Evolutionary conservation across 805 yeast species (phyloP), one percentile per base, ranked within the genome.

Genomic region (Pichia occidentalis): DNA sequence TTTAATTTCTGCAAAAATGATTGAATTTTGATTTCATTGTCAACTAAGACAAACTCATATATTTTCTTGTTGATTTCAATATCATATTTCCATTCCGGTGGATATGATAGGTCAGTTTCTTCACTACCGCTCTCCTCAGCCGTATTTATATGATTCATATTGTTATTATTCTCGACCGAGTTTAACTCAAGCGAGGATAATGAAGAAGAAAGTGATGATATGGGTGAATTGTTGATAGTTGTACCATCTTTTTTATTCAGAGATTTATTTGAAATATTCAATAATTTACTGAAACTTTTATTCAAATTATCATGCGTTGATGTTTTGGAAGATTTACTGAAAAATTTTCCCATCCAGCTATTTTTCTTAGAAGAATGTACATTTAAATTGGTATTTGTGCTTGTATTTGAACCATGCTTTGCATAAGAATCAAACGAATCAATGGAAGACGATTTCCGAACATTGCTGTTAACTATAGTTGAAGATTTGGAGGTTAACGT

Each of bases 61-160:
- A 13, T 7, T 5, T 51, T 48, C 14, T 29, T 39, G 51, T 51
- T 5, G 51, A 48, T 29, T 48, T 50, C 31, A 53, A 56, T 30
- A 59, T 34, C 20, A 24, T 34, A 19, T n/a, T 34, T 54, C 25
- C 75, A 50, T 43, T 71, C 76, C 3, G 74, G 74, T 6, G 75
- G 75, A 4, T 37, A 37, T 7, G n/a, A n/a, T n/a, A n/a, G n/a
- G n/a, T n/a, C n/a, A n/a, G n/a, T n/a, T n/a, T n/a, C n/a, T n/a
- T 22, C 8, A 12, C 23, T 17, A 4, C 21, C 34, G 11, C 14
- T 18, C 19, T 27, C 12, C 13, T 32, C 33, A n/a, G 23, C 21
- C 14, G 40, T 35, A 25, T 32, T 26, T 7, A 31, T n/a, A 4
- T 37, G 26, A 19, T 24, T 25, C 10, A 28, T 23, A 23, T 14